Base-by-base conservation (phyloP, 805 yeast genomes). In the Barnettozyma wickerhamii region DNA sequence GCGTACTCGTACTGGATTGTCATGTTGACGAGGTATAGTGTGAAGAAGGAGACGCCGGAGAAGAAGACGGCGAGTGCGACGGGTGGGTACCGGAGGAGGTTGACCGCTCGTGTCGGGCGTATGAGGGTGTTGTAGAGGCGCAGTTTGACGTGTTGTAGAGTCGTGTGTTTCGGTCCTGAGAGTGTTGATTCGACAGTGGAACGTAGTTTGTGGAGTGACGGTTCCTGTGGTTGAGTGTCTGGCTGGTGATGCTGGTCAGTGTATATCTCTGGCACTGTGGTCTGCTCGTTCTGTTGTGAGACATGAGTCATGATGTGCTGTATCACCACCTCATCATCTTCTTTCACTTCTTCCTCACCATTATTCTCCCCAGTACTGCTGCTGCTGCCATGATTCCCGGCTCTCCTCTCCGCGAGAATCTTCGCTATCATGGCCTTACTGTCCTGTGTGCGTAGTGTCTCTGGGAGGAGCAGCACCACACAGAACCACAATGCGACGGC, bases 21-120 rank as follows among this genome's bases (percentile, higher is more conserved):
- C 75, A 86, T 71, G 63, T 88, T 88, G 52, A 85, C 76, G 47
- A 83, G 76, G 56, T 86, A 87, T 15, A 84, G 62, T 12, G 76
- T 75, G 4, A 79, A 79, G 62, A 85, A 88, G 35, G 84, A 74
- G n/a, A 81, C 74, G 1, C 86, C 77, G 2, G 90, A 79, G 55
- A 77, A 85, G 1, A 68, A 55, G 24, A 86, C 72, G 6, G 88
- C 77, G 36, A 84, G 62, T 2, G 72, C 57, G 7, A 87, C 90
- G 0, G 95, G 93, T 1, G 95, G 95, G 56, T 81, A 81, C 40
- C 66, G 62, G 24, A 87, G 60, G 43, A 86, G 72, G 4, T 68
- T 63, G 15, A 87, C 56, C 0, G 91, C 71, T 48, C 77, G 79
- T 37, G 76, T 56, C 0, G 95, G 95, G 19, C 76, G 63, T 12